Evolutionary conservation across 2,329 filamentous ascomycete species (phyloP).

Genomic region (Alternaria sp.): DNA sequence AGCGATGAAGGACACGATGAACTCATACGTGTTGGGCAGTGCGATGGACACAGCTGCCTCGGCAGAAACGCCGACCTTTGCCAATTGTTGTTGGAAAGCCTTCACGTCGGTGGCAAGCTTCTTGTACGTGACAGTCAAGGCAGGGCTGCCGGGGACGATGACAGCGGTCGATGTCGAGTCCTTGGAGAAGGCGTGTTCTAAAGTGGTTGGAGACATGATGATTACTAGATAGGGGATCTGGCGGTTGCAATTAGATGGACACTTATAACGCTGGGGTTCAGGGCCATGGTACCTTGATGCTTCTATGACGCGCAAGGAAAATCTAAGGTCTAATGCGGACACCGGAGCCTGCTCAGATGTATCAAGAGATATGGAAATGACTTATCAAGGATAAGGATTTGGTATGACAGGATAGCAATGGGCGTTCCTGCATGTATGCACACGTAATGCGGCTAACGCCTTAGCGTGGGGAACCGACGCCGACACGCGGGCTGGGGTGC

Average conservation of each 20-base stretch:
- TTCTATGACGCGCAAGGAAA: slow-evolving; percentile 20
- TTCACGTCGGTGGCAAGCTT: slow-evolving; percentile 71
- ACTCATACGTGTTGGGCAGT: slow-evolving; percentile 84
- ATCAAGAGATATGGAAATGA: slow-evolving; percentile 15
- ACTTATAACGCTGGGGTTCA: neutral
- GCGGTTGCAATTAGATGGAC: slow-evolving; percentile 15
- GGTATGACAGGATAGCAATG: slow-evolving; percentile 21
- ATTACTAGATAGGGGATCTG: slow-evolving; percentile 22
- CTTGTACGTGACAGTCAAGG: slow-evolving; percentile 74
- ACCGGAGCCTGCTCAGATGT: slow-evolving; percentile 31
- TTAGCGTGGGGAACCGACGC: slow-evolving; percentile 18
- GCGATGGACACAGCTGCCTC: slow-evolving; percentile 82
- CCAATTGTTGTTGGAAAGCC: slow-evolving; percentile 79
- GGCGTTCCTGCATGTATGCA: slow-evolving; percentile 20
- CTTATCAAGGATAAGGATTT: slow-evolving; percentile 11
- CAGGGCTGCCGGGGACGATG: slow-evolving; percentile 74
- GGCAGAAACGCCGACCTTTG: slow-evolving; percentile 73
- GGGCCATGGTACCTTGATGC: slow-evolving; percentile 8
- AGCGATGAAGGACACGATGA: slow-evolving; percentile 87
- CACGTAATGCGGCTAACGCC: slow-evolving; percentile 16
- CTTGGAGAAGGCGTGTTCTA: slow-evolving; percentile 65
- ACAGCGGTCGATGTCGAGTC: slow-evolving; percentile 67
- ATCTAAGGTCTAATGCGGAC: slow-evolving; percentile 10
- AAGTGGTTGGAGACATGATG: slow-evolving; percentile 64
- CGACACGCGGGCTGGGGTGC: slow-evolving; percentile 4